A percentile compares a stretch with the other conserved stretches of the same genome.
Conservation (phyloP, 2,329 filamentous ascomycete species). For the Colletotrichum shisoi region DNA sequence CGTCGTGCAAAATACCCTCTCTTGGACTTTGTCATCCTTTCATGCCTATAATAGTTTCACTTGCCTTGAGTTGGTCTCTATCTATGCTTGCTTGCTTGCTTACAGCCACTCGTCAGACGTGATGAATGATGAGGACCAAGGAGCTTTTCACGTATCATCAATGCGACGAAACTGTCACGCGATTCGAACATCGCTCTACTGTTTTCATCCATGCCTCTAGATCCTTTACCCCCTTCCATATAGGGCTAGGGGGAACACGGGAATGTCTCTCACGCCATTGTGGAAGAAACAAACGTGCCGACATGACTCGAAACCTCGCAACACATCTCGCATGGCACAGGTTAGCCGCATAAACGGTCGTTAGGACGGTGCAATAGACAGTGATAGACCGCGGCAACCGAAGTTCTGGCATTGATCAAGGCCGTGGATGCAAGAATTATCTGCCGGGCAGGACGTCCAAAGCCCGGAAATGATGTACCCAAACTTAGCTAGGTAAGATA, state of each 20-base stretch:
- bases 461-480: conserved; percentile 1
- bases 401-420: not conserved
- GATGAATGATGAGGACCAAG: not conserved
- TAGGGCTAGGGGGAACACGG: too few relatives aligned
- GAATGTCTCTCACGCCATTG: too few relatives aligned
- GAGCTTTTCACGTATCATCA: not conserved
- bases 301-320: too few relatives aligned
- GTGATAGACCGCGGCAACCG: not conserved
- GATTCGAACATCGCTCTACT: not conserved
- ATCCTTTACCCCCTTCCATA: too few relatives aligned
- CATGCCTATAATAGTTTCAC: not conserved
- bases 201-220: not conserved
- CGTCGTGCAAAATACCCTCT: not conserved
- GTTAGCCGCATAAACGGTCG: too few relatives aligned
- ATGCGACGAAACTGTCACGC: not conserved
- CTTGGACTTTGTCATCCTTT: too few relatives aligned
- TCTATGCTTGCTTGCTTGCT: too few relatives aligned
- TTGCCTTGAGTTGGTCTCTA: not conserved
- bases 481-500: not conserved
- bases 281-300: too few relatives aligned
- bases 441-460: not conserved
- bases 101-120: not conserved
- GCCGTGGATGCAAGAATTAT: conserved; percentile 8
- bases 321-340: too few relatives aligned
- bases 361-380: not conserved